These are phyloP conservation scores for Chaetomiaceae sp. DNA, from an alignment of 2,329 filamentous ascomycete genomes.

Conservation along the genomic window DNA sequence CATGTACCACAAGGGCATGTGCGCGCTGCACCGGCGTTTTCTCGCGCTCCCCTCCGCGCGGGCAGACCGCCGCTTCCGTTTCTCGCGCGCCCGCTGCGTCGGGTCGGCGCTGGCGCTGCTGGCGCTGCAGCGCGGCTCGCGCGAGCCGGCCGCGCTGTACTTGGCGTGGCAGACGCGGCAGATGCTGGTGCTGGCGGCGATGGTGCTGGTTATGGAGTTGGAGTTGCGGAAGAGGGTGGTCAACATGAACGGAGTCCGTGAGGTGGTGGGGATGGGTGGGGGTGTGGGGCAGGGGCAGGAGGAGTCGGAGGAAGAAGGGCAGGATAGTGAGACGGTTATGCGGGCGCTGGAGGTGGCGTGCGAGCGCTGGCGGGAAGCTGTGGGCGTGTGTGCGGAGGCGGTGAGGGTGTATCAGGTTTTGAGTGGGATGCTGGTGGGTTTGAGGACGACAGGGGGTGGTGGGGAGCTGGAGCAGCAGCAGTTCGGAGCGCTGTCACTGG, in stretches of 20 bases:
- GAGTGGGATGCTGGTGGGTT: neutral
- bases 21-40: conserved; percentile 44
- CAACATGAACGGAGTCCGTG: too few relatives aligned
- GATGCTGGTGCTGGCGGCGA: conserved; percentile 24
- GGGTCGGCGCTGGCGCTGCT: conserved; percentile 24
- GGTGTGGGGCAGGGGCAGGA: neutral
- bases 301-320: too few relatives aligned
- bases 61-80: conserved; percentile 12
- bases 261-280: neutral
- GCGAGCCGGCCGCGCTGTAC: conserved; percentile 18
- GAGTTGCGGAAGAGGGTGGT: conserved; percentile 7
- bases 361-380: neutral
- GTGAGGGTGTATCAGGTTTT: neutral
- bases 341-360: neutral
- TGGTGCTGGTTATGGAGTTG: conserved; percentile 23
- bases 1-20: conserved; percentile 45
- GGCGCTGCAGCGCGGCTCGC: neutral
- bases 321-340: neutral
- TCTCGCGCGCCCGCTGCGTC: conserved; percentile 23
- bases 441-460: neutral
- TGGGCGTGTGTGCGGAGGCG: neutral
- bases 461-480: neutral
- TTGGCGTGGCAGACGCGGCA: conserved; percentile 23
- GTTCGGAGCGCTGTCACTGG: neutral
- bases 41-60: conserved; percentile 30